Evolutionary conservation across 2,329 filamentous ascomycete species (phyloP).

Genomic region (Xenosphaeropsis pyriputrescens): DNA sequence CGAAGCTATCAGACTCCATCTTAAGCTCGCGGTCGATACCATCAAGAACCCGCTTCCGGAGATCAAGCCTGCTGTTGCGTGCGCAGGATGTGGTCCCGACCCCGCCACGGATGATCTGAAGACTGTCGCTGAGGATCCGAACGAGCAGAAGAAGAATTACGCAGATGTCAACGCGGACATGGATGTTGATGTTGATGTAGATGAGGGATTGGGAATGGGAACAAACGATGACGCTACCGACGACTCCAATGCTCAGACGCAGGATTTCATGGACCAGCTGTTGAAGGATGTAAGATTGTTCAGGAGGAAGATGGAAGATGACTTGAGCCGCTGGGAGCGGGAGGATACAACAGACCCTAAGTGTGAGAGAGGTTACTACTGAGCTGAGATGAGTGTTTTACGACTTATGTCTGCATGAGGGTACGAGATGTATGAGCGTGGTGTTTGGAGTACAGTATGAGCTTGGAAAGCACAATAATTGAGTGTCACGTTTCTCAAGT

Average conservation of each 20-base stretch:
- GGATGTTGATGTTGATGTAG: constrained; percentile 7
- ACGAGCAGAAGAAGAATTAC: constrained; percentile 17
- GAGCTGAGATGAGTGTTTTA: not conserved
- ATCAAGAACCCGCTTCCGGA: constrained; percentile 81
- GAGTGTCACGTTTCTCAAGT: too few species aligned
- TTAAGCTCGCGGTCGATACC: constrained; percentile 74
- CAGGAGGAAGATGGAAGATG: constrained; percentile 74
- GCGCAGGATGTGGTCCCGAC: constrained; percentile 7
- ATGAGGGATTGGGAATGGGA: constrained; percentile 15
- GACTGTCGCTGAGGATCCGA: constrained; percentile 7
- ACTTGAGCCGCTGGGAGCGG: constrained; percentile 42
- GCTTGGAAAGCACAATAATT: too few species aligned
- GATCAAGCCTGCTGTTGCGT: constrained; percentile 23
- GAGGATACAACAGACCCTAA: constrained; percentile 16
- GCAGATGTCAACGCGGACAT: constrained; percentile 12
- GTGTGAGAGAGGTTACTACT: not conserved
- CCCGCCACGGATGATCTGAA: not conserved
- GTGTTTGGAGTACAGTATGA: not conserved
- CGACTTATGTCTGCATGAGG: not conserved
- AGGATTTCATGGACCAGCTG: constrained; percentile 74
- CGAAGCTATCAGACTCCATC: constrained; percentile 72
- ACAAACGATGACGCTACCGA: constrained; percentile 46
- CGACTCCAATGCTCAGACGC: constrained; percentile 48
- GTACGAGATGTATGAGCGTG: not conserved
- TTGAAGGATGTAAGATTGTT: constrained; percentile 69